Evolutionary conservation across 2,329 filamentous ascomycete species (phyloP), one percentile per base, ranked within the genome.

Genomic region (Penicillium griseofulvum): DNA sequence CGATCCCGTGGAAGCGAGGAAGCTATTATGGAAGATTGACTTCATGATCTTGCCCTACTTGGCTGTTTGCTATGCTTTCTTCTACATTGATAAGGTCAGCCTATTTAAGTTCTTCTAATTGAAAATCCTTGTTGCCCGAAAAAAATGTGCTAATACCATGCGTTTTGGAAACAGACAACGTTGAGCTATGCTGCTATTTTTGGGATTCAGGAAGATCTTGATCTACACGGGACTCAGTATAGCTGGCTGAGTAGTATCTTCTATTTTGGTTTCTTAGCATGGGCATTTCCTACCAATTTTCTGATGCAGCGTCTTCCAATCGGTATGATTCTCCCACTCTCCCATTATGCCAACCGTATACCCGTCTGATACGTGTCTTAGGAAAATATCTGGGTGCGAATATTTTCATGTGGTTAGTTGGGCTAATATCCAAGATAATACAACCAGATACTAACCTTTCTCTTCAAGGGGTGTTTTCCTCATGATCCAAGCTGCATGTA

Each of bases 111-210:
- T n/a, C n/a, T n/a, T n/a, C n/a, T n/a, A 22, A 34, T 26, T 49
- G 12, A 9, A 10, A 2, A 14, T 3, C 4, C 1, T 19, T n/a
- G 19, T 19, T 19, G 8, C 3, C 3, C 5, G 11, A 49, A 37
- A 12, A 12, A 2, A 0, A 10, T 14, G 2, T 49, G 12, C 34
- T 49, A 38, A 49, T 19, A 29, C 1, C 10, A 17, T 42, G 10
- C 14, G 44, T 44, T 11, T 9, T 37, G 5, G 17, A 7, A 14
- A 38, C 26, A 85, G 73, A 85, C 82, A 0, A 84, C 80, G 0
- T 70, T 85, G 29, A 83, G 80, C 1, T 87, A 87, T 60, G 85
- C 86, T 0, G 84, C 85, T 19, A 83, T 88, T 47, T 87, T 87
- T 55, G 84, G 84, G 1, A 82, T 88, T 56, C 76, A 78, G 22